Conservation (phyloP, 768 basidiomycete genomes). For the Tricholoma sp. region DNA sequence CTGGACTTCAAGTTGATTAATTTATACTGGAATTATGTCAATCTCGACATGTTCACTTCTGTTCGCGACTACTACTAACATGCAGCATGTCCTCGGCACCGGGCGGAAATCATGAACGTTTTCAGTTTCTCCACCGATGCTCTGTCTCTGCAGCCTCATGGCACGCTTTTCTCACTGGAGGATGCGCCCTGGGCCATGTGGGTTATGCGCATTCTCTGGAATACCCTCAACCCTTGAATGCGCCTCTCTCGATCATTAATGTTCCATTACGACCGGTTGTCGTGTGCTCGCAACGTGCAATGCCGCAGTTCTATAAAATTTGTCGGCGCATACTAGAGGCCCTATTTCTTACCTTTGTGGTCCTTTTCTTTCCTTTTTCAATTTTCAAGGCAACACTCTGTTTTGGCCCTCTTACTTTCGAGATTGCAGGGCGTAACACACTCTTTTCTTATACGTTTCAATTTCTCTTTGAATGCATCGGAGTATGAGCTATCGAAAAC, state of each 20-base stretch:
- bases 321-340: background rate
- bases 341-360: background rate
- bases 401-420: background rate
- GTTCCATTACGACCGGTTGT: background rate
- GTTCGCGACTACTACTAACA: too few relatives aligned
- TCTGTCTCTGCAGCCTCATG: background rate
- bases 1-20: too few relatives aligned
- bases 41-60: too few relatives aligned
- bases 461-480: constrained; percentile 23
- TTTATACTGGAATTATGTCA: too few relatives aligned
- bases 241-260: constrained; percentile 1
- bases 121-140: background rate
- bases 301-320: constrained; percentile 1
- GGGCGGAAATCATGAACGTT: background rate
- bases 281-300: constrained; percentile 4
- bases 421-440: background rate
- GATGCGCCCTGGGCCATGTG: background rate
- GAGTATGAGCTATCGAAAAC: constrained; percentile 65
- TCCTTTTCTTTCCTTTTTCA: background rate
- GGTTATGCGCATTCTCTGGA: background rate
- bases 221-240: background rate
- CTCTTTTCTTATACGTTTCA: constrained; percentile 1
- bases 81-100: background rate
- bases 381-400: background rate
- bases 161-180: background rate